Base-by-base conservation (phyloP, 805 yeast species). In the Clavispora phyllophila region DNA sequence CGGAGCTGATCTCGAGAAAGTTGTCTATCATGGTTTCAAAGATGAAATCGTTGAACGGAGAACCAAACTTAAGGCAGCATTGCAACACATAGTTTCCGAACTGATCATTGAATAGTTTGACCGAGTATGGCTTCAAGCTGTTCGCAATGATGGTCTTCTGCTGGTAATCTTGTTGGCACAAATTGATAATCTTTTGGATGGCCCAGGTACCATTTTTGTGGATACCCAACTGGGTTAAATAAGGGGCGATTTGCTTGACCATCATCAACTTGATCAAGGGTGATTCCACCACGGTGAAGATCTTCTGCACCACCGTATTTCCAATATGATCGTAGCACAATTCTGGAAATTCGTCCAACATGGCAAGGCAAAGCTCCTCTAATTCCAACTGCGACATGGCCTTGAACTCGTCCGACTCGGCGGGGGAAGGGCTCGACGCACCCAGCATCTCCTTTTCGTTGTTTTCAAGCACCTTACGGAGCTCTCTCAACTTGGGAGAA, bases 191-290 rank as follows among this genome's bases (percentile, higher is more conserved):
- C 63, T 91, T 93, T 63, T 93, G 99, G 19, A 96, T 95, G 2
- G 97, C 98, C 99, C 99, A 93, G 5, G 99, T 93, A 48, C 99
- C 99, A 62, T 93, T 93, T 58, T 93, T 93, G 67, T 93, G 99
- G 43, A 88, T 83, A 54, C 97, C 93, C 73, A 91, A 84, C 53
- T 88, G 95, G 1, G 96, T 87, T 49, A 93, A 70, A 56, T 75
- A 87, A 22, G 90, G 95, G 4, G 84, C 70, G 32, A 95, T 78
- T 49, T 78, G 78, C 55, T 84, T 79, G 43, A 93, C 73, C 87
- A 93, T 84, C 60, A 84, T 76, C 51, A 86, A 83, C 57, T 87
- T 87, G 44, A 89, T 73, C 3, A 82, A 72, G 15, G 83, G 78
- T 5, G 87, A 78, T 36, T 67, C 62, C 36, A 88, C 76, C 41